Evolutionary conservation across 805 yeast species (phyloP), one percentile per base, ranked within the genome.

Genomic region (Candida endomychidarum): DNA sequence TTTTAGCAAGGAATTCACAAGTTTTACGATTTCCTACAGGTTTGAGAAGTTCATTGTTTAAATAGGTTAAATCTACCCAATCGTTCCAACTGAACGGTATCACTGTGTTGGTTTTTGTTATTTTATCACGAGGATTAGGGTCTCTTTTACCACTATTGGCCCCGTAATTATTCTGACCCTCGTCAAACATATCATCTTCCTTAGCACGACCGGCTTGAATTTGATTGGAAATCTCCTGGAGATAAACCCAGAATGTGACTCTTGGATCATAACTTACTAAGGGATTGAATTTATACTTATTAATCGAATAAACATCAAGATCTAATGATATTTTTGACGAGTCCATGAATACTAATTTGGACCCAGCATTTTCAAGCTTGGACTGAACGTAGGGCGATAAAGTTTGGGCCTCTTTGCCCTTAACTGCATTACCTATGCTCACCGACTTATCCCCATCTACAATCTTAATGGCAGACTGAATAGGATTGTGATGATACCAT

Each of bases 71-170:
- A 50, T 77, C 80, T 3, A 70, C 70, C 81, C 81, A 77, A 46
- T 77, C 81, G 11, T 66, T 61, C 81, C 81, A 77, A 37, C 72
- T 66, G 47, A 77, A 77, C 31, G 66, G 60, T 8, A 63, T 47
- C 6, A 47, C 45, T n/a, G 49, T 37, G 21, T 45, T 35, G 25
- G 47, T 43, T 41, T 57, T 26, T 17, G 25, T 40, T 7, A 31
- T 35, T 21, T 45, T 45, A n/a, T n/a, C n/a, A n/a, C n/a, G n/a
- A n/a, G n/a, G n/a, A n/a, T n/a, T n/a, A n/a, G n/a, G n/a, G n/a
- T n/a, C n/a, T n/a, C n/a, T n/a, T n/a, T n/a, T n/a, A n/a, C n/a
- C n/a, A n/a, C n/a, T n/a, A n/a, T n/a, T n/a, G n/a, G n/a, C n/a
- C n/a, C n/a, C n/a, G n/a, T n/a, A n/a, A n/a, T n/a, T n/a, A n/a